Conservation (phyloP, 2,329 filamentous ascomycete genomes). For the Ophiostoma quercus region DNA sequence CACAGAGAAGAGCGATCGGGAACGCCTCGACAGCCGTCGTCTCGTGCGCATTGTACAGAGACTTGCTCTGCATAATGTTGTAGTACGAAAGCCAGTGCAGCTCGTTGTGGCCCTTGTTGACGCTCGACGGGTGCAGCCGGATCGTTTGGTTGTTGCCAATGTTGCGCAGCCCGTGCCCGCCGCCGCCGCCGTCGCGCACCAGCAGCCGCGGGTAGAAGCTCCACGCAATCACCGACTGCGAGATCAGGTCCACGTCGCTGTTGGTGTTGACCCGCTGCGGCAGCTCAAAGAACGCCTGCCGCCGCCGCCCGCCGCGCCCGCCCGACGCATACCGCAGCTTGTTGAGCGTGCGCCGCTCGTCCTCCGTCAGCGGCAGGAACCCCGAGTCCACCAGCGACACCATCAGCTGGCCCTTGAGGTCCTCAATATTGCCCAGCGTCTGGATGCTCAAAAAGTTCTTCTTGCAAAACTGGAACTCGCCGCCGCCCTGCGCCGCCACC, state of each 20-base stretch:
- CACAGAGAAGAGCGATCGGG: conserved; percentile 76
- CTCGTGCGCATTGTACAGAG: conserved; percentile 88
- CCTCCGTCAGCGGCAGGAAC: conserved; percentile 67
- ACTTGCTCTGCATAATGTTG: conserved; percentile 89
- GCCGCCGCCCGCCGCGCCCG: conserved; percentile 47
- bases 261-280: conserved; percentile 69
- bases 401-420: conserved; percentile 86
- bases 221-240: conserved; percentile 80
- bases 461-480: conserved; percentile 84
- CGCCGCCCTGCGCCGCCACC: conserved; percentile 46
- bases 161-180: conserved; percentile 76
- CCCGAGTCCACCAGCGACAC: conserved; percentile 81
- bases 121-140: conserved; percentile 77
- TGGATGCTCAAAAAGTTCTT: conserved; percentile 93
- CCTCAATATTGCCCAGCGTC: conserved; percentile 85
- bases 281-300: conserved; percentile 70
- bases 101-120: conserved; percentile 68
- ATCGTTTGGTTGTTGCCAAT: conserved; percentile 90
- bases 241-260: conserved; percentile 72
- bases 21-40: conserved; percentile 77
- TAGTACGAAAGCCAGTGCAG: conserved; percentile 89
- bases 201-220: conserved; percentile 95
- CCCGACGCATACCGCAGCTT: conserved; percentile 56
- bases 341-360: conserved; percentile 65
- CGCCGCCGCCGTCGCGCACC: conserved; percentile 59